Evolutionary conservation across 108 stramenopile genomes (phyloP), one percentile per base, ranked within the genome.

Genomic region (Seminavis robusta): DNA sequence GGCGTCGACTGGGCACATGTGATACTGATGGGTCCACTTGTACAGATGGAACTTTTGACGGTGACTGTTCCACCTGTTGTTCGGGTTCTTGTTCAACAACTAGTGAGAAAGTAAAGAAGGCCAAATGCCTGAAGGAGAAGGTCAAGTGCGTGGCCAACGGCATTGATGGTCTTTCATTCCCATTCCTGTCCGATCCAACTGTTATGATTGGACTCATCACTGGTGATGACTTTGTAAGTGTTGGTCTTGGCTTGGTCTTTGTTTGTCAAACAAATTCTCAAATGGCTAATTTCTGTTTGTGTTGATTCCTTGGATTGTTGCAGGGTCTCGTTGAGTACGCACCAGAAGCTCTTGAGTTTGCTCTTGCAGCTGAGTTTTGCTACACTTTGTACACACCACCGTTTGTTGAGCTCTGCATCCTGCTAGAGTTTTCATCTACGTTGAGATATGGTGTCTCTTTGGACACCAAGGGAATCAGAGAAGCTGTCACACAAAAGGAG

Each of bases 401-500:
- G 4, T 17, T 34, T 7, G 62, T 63, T n/a, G 13, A 30, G 29
- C 44, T 63, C n/a, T 56, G 9, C 10, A 17, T 70, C 4, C 32
- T 16, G 23, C 57, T 70, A 41, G 62, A 61, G 33, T 53, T 56
- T 44, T 31, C 33, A 1, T 21, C 31, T 37, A 27, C 17, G 13
- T n/a, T 52, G 6, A 13, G 33, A 2, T 26, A 32, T 1, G 51
- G 21, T 19, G 28, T 52, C 19, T 51, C 47, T 27, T 44, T 70
- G 29, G 69, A 70, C 34, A 34, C 61, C 23, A 57, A 58, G 29
- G 69, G 69, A 11, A 70, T 70, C 23, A 21, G 55, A 27, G 49
- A 64, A 39, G 63, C 63, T 33, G 44, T 70, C 3, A 16, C 56
- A 19, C 40, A 58, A 34, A 33, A 47, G 11, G 45, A 56, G 15